Conservation (phyloP, 352 stramenopile genomes). For the Detonula confervacea region DNA sequence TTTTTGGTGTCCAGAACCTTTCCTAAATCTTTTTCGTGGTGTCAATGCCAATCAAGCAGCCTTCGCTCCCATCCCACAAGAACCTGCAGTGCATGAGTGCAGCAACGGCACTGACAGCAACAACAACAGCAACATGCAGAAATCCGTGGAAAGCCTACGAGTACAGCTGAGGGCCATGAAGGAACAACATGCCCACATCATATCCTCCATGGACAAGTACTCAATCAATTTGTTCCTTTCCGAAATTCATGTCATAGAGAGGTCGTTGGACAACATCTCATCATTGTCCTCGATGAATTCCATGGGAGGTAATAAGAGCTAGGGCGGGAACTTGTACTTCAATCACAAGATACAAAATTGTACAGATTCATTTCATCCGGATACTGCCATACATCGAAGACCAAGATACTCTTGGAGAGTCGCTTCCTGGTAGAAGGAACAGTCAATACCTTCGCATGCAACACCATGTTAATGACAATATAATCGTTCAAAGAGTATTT, state of each 20-base stretch:
- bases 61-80: neutral
- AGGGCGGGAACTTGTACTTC: too few relatives aligned
- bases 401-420: too few relatives aligned
- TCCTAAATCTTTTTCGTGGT: neutral
- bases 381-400: too few relatives aligned
- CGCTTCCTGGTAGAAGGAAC: too few relatives aligned
- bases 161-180: neutral
- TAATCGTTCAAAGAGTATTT: too few relatives aligned
- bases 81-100: neutral
- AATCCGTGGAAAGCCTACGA: neutral
- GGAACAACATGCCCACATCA: neutral
- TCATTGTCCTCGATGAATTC: neutral
- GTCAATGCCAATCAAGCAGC: neutral
- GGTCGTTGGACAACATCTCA: neutral
- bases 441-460: too few relatives aligned
- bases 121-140: neutral
- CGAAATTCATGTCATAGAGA: neutral
- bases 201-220: neutral
- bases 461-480: too few relatives aligned
- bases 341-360: too few relatives aligned
- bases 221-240: neutral
- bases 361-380: too few relatives aligned
- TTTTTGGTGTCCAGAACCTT: neutral
- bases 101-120: neutral
- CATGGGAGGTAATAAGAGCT: neutral